Conservation (phyloP, 495 filamentous ascomycete species). For the Chaetomium fimeti region DNA sequence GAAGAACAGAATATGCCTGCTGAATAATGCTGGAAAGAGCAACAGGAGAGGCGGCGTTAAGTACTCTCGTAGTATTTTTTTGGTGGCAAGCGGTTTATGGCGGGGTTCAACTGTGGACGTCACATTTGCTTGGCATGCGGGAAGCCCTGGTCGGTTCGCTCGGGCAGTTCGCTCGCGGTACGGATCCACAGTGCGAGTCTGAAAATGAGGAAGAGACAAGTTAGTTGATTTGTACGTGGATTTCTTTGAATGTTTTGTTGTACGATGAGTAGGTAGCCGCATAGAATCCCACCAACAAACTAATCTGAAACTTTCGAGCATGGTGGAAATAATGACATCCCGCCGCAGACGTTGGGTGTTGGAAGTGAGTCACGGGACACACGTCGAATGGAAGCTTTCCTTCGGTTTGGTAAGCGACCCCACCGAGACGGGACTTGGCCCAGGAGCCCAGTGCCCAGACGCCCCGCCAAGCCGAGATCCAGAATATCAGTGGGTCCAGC, state of each 20-base stretch:
- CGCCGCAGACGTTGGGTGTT: neutral
- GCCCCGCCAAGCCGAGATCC: constrained; percentile 5
- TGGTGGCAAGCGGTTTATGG: constrained; percentile 35
- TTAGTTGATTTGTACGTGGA: too few species aligned
- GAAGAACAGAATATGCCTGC: constrained; percentile 2
- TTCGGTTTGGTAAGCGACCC: neutral
- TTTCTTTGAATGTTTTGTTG: too few species aligned
- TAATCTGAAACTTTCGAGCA: neutral
- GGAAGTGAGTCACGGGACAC: constrained; percentile 7
- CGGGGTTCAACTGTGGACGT: constrained; percentile 31
- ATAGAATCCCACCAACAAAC: neutral
- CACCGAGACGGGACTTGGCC: neutral
- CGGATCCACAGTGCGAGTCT: neutral
- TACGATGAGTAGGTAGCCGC: too few species aligned
- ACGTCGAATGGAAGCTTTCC: neutral
- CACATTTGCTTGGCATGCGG: constrained; percentile 31
- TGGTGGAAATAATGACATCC: neutral
- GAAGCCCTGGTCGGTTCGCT: constrained; percentile 21
- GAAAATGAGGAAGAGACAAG: neutral
- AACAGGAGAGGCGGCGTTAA: neutral
- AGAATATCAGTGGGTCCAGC: neutral
- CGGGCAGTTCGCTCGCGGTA: neutral
- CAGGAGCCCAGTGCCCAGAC: neutral
- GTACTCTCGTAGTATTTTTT: constrained; percentile 25
- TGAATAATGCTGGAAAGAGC: constrained; percentile 15